Evolutionary conservation across 169 alveolate species (phyloP), one percentile per base, ranked within the genome.

Genomic region (Plasmodium knowlesi): DNA sequence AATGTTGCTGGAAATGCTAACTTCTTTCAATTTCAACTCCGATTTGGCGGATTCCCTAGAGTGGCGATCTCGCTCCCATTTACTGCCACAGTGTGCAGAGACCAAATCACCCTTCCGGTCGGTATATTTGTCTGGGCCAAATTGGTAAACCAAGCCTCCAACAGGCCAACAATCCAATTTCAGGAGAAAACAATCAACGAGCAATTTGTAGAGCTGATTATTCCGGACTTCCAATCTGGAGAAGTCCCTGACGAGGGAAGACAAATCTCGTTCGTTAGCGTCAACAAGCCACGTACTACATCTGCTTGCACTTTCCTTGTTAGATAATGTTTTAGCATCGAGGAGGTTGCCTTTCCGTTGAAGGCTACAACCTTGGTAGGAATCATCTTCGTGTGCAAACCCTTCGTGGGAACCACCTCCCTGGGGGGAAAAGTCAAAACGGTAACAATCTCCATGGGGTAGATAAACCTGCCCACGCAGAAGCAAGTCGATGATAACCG

Each of bases 191-290:
- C 86, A 74, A 43, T 70, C 57, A 50, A 86, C 67, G 78, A 86
- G 71, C 19, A 70, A 34, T 22, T 61, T 30, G 70, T 86, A 86
- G 39, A 86, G 61, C 16, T 74, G 74, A 25, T 41, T 19, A 54
- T 86, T 76, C 46, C 41, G 53, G 80, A 86, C 39, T 19, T 39
- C 34, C 67, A 86, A 53, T 37, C 93, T 73, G 32, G 93, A 86
- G 67, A 86, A 74, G 54, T 86, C 93, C 61, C 93, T 70, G 41
- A 86, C 41, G 8, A 86, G 61, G 19, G 93, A 86, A 5, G 93
- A 37, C 41, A 86, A 76, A 9, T 86, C 93, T 74, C 93, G 53
- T 76, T 12, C 67, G 19, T 57, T 74, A 4, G 82, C 93, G 25
- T 54, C 19, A 22, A 74, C 4, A 1, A 86, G 74, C 93, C 93